These are phyloP conservation scores for Mycena pura DNA, from an alignment of 768 basidiomycete species.

Conservation along the genomic window DNA sequence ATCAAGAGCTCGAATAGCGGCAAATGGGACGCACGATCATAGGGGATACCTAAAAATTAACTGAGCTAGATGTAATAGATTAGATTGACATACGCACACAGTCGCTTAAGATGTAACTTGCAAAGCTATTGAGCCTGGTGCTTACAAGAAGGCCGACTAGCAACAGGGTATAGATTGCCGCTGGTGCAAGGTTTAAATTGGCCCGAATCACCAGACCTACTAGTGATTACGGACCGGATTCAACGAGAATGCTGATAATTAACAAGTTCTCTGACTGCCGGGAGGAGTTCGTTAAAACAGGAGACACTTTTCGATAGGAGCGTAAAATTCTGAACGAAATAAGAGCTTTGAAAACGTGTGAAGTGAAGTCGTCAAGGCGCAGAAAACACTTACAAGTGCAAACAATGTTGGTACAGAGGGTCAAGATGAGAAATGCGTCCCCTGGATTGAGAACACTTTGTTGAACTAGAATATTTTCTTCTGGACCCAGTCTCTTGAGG, in stretches of 20 bases:
- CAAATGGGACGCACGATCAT: neutral
- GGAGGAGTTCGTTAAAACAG: neutral
- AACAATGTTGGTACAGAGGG: slow-evolving; percentile 5
- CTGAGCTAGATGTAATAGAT: neutral
- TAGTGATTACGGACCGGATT: slow-evolving; percentile 12
- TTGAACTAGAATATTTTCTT: neutral
- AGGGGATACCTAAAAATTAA: neutral
- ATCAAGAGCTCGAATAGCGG: neutral
- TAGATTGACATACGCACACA: neutral
- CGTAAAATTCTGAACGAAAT: slow-evolving; percentile 1
- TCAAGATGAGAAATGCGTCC: slow-evolving; percentile 5
- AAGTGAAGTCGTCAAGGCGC: neutral
- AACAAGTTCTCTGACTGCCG: neutral
- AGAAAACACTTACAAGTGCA: neutral
- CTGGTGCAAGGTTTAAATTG: too few relatives aligned
- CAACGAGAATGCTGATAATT: neutral
- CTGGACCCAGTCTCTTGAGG: neutral
- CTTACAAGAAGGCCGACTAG: neutral
- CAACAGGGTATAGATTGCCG: neutral
- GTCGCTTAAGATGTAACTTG: neutral
- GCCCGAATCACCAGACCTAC: too few relatives aligned
- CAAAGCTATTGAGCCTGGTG: neutral
- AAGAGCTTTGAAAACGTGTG: neutral
- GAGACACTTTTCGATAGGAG: neutral
- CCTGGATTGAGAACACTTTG: neutral